Percentiles rank a stretch among this genome's conserved stretches.
phyloP scores from a whole-genome alignment of 495 filamentous ascomycete genomes.

The Letharia lupina region DNA sequence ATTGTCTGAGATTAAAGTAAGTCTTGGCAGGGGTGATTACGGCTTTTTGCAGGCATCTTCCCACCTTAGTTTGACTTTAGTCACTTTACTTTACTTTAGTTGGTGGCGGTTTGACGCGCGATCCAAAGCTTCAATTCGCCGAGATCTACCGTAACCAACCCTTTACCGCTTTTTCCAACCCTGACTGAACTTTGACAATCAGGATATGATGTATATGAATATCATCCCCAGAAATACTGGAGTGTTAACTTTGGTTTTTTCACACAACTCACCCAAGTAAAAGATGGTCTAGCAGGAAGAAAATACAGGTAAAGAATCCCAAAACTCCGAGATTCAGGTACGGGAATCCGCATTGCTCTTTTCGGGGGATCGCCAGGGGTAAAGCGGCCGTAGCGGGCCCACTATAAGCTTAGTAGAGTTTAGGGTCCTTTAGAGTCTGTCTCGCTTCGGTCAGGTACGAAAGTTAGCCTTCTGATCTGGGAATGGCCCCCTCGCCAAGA shows the following conservation, averaged over 20 bases:
- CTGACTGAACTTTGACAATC: not conserved
- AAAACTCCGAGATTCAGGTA: no score
- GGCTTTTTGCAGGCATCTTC: not conserved
- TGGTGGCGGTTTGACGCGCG: not conserved
- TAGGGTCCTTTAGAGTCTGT: not conserved
- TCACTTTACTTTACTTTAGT: not conserved
- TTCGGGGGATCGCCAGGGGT: constrained; percentile 4
- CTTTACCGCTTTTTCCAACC: not conserved
- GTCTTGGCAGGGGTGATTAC: constrained; percentile 4
- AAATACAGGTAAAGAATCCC: no score
- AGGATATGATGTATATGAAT: no score
- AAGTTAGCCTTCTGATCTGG: not conserved
- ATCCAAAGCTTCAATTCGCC: not conserved
- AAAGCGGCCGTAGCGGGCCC: not conserved
- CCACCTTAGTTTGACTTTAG: no score
- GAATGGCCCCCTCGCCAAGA: not conserved
- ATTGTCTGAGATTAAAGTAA: not conserved
- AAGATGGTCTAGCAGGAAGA: no score
- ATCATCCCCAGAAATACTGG: no score
- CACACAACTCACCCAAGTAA: no score
- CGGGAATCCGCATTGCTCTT: not conserved
- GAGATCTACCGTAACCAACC: not conserved
- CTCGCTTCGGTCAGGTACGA: constrained; percentile 3
- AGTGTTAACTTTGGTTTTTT: no score
- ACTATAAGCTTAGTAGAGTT: not conserved